A percentile compares a stretch with the other conserved stretches of the same genome.
phyloP scores from a whole-genome alignment of 2,329 filamentous ascomycete species.

The Botryotinia narcissicola region DNA sequence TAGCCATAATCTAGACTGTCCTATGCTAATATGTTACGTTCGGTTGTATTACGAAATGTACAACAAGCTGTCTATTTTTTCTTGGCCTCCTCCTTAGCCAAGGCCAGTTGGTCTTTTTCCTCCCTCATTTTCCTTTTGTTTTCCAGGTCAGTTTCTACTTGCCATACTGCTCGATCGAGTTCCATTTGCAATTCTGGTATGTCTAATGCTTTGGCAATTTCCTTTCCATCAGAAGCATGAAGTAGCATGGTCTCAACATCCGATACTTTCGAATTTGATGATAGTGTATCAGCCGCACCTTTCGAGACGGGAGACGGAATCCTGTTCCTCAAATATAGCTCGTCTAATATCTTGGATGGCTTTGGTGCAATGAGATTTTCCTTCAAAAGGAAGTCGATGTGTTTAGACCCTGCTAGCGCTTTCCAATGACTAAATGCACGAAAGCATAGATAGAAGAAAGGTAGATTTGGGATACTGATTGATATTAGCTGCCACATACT shows the following conservation, averaged over 20 bases:
- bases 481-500: constrained; percentile 2
- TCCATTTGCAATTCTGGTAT: constrained; percentile 70
- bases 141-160: constrained; percentile 53
- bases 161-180: constrained; percentile 72
- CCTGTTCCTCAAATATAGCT: constrained; percentile 57
- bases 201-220: constrained; percentile 59
- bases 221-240: constrained; percentile 52
- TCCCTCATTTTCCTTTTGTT: constrained; percentile 31
- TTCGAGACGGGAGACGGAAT: constrained; percentile 23
- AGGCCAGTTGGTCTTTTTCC: constrained; percentile 29
- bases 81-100: constrained; percentile 25
- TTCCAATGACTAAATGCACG: constrained; percentile 90
- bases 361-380: constrained; percentile 66
- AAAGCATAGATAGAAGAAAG: constrained; percentile 94
- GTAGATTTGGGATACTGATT: constrained; percentile 79
- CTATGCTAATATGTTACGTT: constrained; percentile 1
- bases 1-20: constrained; percentile 5
- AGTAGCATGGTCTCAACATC: constrained; percentile 45
- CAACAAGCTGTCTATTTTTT: constrained; percentile 23
- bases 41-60: constrained; percentile 1
- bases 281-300: constrained; percentile 6
- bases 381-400: constrained; percentile 77
- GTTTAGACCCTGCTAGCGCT: constrained; percentile 78
- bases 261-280: constrained; percentile 23
- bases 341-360: constrained; percentile 68